These are phyloP conservation scores for Guadua angustifolia DNA, from an alignment of 176 grass and related monocot genomes.

Conservation along the genomic window DNA sequence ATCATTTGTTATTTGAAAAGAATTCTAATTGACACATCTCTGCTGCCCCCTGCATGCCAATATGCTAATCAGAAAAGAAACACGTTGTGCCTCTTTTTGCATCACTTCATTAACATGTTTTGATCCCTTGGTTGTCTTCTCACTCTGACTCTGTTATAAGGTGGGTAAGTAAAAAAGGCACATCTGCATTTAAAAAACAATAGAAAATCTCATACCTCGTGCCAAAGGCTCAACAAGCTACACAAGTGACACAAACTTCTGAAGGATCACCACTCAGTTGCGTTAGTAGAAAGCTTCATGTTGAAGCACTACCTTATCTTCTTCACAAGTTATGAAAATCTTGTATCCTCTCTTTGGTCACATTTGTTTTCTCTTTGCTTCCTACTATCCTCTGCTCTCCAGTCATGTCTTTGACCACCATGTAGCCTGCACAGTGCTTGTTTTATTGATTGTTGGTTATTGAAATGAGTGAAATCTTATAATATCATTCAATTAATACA, in stretches of 20 bases:
- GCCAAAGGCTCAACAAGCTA: background rate
- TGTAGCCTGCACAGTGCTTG: background rate
- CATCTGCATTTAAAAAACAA: background rate
- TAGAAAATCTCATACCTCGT: background rate
- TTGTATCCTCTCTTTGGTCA: background rate
- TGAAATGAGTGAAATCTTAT: background rate
- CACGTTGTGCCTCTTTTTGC: background rate
- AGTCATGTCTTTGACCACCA: background rate
- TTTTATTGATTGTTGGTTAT: conserved; percentile 14
- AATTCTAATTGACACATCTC: background rate
- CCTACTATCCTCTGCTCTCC: background rate
- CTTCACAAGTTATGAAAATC: background rate
- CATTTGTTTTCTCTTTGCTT: conserved; percentile 3
- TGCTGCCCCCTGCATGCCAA: background rate
- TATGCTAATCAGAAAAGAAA: conserved; percentile 2
- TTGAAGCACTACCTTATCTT: background rate
- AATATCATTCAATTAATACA: background rate
- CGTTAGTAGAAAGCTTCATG: conserved; percentile 11
- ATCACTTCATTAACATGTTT: background rate
- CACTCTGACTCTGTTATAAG: background rate
- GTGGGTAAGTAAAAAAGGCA: background rate
- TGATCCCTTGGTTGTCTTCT: background rate
- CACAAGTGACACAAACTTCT: background rate
- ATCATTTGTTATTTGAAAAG: background rate
- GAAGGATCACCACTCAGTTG: background rate